Conservation (phyloP, 202 grass and related monocot species). For the Dendrocalamus latiflorus region DNA sequence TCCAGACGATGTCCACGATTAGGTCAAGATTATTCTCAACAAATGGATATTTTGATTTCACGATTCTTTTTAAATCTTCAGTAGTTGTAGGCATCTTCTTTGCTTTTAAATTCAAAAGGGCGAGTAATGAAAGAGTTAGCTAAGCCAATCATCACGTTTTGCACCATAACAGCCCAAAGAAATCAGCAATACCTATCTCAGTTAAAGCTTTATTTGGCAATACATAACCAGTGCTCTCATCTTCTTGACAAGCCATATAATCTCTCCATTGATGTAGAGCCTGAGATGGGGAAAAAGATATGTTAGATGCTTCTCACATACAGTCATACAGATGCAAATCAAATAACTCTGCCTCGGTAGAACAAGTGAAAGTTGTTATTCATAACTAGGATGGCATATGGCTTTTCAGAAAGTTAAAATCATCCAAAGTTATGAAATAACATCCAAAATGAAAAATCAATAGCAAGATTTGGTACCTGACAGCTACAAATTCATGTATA, state of each 20-base stretch:
- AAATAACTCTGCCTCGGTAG: constrained; percentile 19
- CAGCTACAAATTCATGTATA: background rate
- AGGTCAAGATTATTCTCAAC: too few species aligned
- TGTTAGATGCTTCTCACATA: background rate
- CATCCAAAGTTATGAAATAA: background rate
- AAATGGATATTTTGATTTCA: too few species aligned
- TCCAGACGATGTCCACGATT: too few species aligned
- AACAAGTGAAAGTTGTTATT: background rate
- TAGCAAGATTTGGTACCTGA: constrained; percentile 3
- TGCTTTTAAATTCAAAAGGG: too few species aligned
- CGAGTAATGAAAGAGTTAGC: too few species aligned
- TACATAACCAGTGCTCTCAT: too few species aligned
- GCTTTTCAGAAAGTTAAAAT: background rate
- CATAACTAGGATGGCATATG: background rate
- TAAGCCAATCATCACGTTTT: too few species aligned
- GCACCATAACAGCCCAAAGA: too few species aligned
- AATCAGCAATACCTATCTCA: too few species aligned
- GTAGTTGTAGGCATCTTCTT: too few species aligned
- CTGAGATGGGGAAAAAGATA: constrained; percentile 32
- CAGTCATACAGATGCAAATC: background rate
- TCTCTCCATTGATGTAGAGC: constrained; percentile 89
- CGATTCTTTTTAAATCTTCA: too few species aligned
- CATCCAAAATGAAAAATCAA: background rate
- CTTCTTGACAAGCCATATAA: constrained; percentile 57
- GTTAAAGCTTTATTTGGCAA: too few species aligned